phyloP scores from a whole-genome alignment of 108 stramenopile species.

The Epithemia pelagica region DNA sequence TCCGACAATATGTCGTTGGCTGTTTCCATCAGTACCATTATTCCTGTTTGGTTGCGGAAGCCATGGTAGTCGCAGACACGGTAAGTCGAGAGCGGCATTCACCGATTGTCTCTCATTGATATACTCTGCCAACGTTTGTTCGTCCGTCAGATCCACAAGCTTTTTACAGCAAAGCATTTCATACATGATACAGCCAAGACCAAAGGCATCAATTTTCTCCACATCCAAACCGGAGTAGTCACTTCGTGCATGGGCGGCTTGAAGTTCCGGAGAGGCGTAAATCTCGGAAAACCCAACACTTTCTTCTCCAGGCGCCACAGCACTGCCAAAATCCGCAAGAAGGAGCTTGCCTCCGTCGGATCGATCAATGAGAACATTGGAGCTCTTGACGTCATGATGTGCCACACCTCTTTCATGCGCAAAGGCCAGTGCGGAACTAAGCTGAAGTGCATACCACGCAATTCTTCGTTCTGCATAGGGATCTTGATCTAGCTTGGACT shows the following conservation, averaged over 20 bases:
- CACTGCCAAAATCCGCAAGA: constrained; percentile 34
- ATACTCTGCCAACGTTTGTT: constrained; percentile 27
- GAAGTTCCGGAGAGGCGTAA: constrained; percentile 36
- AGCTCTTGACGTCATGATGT: constrained; percentile 30
- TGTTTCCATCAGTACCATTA: background rate
- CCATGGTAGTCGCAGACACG: constrained; percentile 19
- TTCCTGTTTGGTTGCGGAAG: constrained; percentile 10
- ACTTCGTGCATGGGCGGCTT: constrained; percentile 19
- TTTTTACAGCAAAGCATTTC: constrained; percentile 19
- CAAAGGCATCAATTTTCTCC: constrained; percentile 30
- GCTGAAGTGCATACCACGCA: constrained; percentile 35
- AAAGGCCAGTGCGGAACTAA: constrained; percentile 24
- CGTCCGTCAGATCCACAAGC: constrained; percentile 16
- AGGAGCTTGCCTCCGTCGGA: constrained; percentile 25
- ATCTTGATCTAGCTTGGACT: constrained; percentile 10
- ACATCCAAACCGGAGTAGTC: constrained; percentile 17
- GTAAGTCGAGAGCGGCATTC: constrained; percentile 20
- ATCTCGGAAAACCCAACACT: constrained; percentile 21
- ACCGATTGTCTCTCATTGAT: constrained; percentile 17
- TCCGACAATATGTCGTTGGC: constrained; percentile 6
- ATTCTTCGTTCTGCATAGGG: constrained; percentile 30
- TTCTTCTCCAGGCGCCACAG: constrained; percentile 27
- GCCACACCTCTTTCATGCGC: constrained; percentile 27
- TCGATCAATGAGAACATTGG: constrained; percentile 34
- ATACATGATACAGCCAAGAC: constrained; percentile 25